Evolutionary conservation across 768 basidiomycete species (phyloP), one percentile per base, ranked within the genome.

Genomic region (Infundibulicybe gibba): DNA sequence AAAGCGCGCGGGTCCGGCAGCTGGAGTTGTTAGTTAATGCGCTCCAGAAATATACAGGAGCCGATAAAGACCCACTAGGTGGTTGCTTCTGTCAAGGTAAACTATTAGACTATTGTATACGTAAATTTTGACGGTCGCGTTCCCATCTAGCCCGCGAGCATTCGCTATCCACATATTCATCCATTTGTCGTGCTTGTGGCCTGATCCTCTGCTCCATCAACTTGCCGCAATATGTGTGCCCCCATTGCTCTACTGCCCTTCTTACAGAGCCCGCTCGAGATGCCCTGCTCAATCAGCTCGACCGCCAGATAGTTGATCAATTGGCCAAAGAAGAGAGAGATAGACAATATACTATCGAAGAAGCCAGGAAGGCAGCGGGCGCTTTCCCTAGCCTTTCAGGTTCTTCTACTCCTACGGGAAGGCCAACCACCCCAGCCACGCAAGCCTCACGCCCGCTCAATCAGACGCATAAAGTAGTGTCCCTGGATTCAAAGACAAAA

Each of bases 11-110:
- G 31, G 70, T 86, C 12, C 62, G 62, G 3, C 54, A 50, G 17
- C 67, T 87, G 14, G 80, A 85, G 53, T 54, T 61, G 6, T 61
- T 81, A 34, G 61, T 77, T 30, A 54, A 63, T n/a, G 70, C 63
- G 3, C 59, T 81, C 17, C 59, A 52, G 19, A 59, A 57, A 12
- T 57, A 66, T 2, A 60, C 60, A n/a, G 66, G 65, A 0, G 59
- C 45, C 0, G 58, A 64, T 34, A 76, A 64, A 47, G 83, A 87
- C 61, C 75, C 80, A 0, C 77, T 74, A 34, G 79, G 80, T 3
- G 83, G 85, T 0, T 88, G 85, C 55, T 87, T 84, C 56, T 88
- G 85, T 54, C 77, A 80, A 67, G 83, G 85, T 80, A 44, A 30
- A 64, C 25, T 54, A 21, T 5, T 3, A 20, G 11, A 37, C 42